phyloP scores from a whole-genome alignment of 179 eudicot species.

The Silene vulgaris region DNA sequence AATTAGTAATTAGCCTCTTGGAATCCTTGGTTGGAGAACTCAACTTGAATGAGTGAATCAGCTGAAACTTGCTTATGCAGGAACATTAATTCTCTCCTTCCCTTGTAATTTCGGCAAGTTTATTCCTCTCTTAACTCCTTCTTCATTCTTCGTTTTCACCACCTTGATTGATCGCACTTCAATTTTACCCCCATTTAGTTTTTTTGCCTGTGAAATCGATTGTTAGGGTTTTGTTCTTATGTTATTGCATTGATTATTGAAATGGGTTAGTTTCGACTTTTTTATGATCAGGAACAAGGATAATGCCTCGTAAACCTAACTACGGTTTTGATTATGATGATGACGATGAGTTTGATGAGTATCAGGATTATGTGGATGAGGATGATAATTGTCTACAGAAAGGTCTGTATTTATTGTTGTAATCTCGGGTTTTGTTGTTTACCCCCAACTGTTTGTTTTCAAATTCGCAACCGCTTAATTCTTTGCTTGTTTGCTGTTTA shows the following conservation, averaged over 20 bases:
- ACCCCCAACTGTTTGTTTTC: not conserved
- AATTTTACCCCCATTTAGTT: not conserved
- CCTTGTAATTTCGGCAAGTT: not conserved
- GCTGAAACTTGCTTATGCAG: not conserved
- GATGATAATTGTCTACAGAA: conserved; percentile 35
- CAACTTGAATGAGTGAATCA: no score
- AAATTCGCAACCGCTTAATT: not conserved
- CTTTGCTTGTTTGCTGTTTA: not conserved
- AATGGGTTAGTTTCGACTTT: conserved; percentile 1
- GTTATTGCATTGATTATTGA: not conserved
- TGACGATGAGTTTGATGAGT: conserved; percentile 42
- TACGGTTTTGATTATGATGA: conserved; percentile 54
- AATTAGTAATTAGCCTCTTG: no score
- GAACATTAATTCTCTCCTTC: not conserved
- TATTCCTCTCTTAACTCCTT: not conserved
- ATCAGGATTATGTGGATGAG: conserved; percentile 44
- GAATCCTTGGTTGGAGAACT: no score
- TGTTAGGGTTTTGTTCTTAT: not conserved
- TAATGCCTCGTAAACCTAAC: conserved; percentile 65
- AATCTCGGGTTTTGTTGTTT: not conserved
- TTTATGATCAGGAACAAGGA: conserved; percentile 16
- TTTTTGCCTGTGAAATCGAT: not conserved
- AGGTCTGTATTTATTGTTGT: conserved; percentile 32
- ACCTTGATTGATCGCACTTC: conserved; percentile 2
- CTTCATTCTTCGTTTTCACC: not conserved